These are phyloP conservation scores for Urtica urens DNA, from an alignment of 306 rosid genomes.

Conservation along the genomic window DNA sequence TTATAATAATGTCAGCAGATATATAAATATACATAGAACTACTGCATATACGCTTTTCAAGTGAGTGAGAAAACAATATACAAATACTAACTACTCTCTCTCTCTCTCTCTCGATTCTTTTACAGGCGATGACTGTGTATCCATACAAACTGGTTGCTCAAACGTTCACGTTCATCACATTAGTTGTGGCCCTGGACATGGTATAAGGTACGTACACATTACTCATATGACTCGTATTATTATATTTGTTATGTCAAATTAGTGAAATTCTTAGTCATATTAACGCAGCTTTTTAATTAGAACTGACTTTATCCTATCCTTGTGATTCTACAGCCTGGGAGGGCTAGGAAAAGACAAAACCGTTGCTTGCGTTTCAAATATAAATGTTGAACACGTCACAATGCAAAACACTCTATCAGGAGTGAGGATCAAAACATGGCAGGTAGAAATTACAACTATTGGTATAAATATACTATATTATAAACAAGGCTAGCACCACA, in stretches of 20 bases:
- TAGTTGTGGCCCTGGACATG: constrained; percentile 97
- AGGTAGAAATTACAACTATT: constrained; percentile 50
- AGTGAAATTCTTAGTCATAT: no score
- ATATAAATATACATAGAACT: background rate
- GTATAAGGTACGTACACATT: constrained; percentile 51
- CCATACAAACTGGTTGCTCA: constrained; percentile 93
- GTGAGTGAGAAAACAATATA: background rate
- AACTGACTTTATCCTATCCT: no score
- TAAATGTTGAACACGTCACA: constrained; percentile 50
- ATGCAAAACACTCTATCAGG: constrained; percentile 69
- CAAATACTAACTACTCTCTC: background rate
- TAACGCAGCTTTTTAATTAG: no score
- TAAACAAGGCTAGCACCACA: no score
- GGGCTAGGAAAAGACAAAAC: constrained; percentile 70
- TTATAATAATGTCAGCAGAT: background rate
- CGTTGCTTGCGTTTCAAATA: constrained; percentile 75
- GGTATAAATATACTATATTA: no score
- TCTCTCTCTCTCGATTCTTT: background rate
- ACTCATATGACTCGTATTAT: background rate
- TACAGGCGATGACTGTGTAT: constrained; percentile 95
- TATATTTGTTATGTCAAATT: no score
- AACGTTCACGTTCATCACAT: constrained; percentile 78
- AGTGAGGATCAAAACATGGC: constrained; percentile 95
- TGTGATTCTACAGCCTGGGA: constrained; percentile 55
- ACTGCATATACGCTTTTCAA: background rate